Conservation (phyloP, 2,329 filamentous ascomycete genomes). For the Cytospora mali region DNA sequence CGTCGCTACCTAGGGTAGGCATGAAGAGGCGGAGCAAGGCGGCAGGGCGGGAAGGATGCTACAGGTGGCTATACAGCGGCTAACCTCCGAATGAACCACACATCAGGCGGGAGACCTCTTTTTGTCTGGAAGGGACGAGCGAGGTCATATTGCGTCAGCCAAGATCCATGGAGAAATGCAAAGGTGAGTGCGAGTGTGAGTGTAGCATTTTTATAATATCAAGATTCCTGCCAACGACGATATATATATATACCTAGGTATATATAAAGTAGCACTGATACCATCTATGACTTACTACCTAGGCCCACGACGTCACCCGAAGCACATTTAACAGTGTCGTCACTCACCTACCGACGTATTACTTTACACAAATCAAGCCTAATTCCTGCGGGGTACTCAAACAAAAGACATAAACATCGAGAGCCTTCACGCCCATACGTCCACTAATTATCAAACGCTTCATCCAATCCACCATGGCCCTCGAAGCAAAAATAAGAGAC, state of each 20-base stretch:
- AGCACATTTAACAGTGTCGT: not conserved
- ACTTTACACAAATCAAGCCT: not conserved
- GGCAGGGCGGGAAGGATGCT: not conserved
- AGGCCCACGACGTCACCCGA: too few species aligned
- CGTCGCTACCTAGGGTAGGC: not conserved
- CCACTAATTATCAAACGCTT: not conserved
- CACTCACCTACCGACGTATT: not conserved
- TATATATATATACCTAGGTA: not conserved
- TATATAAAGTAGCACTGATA: too few species aligned
- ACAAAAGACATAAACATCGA: not conserved
- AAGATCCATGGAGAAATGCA: not conserved
- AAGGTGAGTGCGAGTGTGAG: too few species aligned
- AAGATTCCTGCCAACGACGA: too few species aligned
- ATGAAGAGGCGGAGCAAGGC: not conserved
- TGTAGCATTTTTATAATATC: too few species aligned
- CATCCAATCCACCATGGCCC: conserved; percentile 33
- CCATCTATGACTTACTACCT: too few species aligned
- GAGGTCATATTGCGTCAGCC: conserved; percentile 8
- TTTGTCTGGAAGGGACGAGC: not conserved
- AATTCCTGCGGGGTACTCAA: not conserved
- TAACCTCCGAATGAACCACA: too few species aligned
- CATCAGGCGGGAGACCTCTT: not conserved
- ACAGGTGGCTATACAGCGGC: too few species aligned
- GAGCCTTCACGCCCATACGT: not conserved
- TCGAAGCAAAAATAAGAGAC: conserved; percentile 42